Conservation (phyloP, 2,329 filamentous ascomycete genomes). For the Botrytis medusae region DNA sequence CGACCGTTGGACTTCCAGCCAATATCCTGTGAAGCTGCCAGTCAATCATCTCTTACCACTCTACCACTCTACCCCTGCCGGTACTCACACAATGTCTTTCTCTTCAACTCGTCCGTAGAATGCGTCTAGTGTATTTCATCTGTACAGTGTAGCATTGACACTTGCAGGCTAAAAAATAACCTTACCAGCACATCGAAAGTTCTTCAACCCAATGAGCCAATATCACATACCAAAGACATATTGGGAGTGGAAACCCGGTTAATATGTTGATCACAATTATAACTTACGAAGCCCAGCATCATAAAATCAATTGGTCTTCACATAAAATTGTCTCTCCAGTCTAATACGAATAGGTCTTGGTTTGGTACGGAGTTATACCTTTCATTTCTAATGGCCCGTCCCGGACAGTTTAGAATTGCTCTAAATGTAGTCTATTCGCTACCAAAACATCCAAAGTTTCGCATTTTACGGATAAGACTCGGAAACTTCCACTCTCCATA, state of each 20-base stretch:
- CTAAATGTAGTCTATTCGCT: neutral
- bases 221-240: slow-evolving; percentile 6
- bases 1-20: neutral
- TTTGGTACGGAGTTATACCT: neutral
- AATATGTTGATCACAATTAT: slow-evolving; percentile 20
- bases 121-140: neutral
- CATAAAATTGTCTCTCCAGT: neutral
- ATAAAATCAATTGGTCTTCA: neutral
- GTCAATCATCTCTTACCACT: too few species aligned
- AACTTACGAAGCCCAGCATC: neutral
- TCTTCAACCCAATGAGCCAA: neutral
- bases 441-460: neutral
- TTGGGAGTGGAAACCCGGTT: neutral
- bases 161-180: neutral
- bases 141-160: neutral
- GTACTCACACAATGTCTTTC: slow-evolving; percentile 4
- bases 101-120: neutral
- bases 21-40: too few species aligned
- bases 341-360: slow-evolving; percentile 9
- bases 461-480: neutral
- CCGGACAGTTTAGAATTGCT: neutral
- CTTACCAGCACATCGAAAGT: neutral
- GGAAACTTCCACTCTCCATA: neutral
- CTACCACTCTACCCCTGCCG: neutral
- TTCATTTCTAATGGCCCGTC: slow-evolving; percentile 4